Base-by-base conservation (phyloP, 345 rosid species). In the Punica granatum region DNA sequence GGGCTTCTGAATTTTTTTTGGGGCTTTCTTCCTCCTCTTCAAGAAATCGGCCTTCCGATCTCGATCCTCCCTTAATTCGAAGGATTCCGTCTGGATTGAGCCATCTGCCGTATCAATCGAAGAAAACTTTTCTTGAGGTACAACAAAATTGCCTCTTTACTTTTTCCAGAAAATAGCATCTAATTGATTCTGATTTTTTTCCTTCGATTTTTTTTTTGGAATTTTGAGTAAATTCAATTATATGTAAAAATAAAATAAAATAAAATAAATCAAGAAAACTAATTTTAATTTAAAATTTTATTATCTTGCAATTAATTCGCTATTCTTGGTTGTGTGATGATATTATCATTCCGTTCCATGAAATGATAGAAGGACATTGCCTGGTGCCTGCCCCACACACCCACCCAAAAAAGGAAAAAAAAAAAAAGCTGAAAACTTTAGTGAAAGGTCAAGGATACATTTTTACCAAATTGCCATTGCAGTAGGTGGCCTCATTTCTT, bases 91-190 rank as follows among this genome's bases (percentile, higher is more conserved):
- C 66, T 44, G 23, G 69, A 39, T 69, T 62, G 65, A 66, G 72
- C 67, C 41, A 58, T 70, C 71, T 46, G 67, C 49, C 34, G 56
- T 26, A 70, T 44, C 67, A 51, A 32, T 70, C 69, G 68, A 68
- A 68, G 75, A 61, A n/a, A 36, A 28, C n/a, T 18, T 69, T 71
- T 70, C 39, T 54, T 67, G 62, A 76, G 77, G 81, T 80, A 74
- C 34, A 67, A 46, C 31, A 21, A 28, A 30, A 23, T 53, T 28
- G 51, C 39, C 31, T 15, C 31, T 39, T 39, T 49, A 63, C 1
- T 3, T 39, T 42, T 42, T 32, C 21, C 35, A 39, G 9, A 56
- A 36, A 56, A n/a, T 18, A 19, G 37, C 13, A 30, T 31, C 12
- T 6, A 25, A 49, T 11, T 41, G 6, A 1, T 37, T 25, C 25